These are phyloP conservation scores for Penicillium longicatenatum DNA, from an alignment of 495 filamentous ascomycete genomes.

Conservation along the genomic window DNA sequence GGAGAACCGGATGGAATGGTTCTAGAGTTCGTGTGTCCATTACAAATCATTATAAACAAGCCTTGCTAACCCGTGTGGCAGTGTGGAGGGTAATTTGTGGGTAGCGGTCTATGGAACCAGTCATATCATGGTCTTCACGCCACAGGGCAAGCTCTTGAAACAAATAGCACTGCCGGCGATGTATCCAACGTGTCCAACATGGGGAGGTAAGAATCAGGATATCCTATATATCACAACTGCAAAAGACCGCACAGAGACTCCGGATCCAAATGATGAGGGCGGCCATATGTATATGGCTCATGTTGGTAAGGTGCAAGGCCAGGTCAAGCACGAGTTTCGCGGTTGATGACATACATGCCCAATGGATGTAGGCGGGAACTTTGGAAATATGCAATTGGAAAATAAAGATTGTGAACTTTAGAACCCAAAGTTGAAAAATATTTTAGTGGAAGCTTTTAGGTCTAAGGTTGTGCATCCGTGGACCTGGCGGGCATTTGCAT, in stretches of 20 bases:
- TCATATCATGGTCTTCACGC: conserved; percentile 21
- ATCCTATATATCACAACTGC: conserved; percentile 16
- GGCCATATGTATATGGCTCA: conserved; percentile 24
- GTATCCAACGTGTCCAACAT: conserved; percentile 20
- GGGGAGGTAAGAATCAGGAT: conserved; percentile 16
- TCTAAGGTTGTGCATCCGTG: not conserved
- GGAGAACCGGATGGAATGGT: conserved; percentile 34
- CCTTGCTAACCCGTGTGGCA: conserved; percentile 6
- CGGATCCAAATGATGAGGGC: conserved; percentile 19
- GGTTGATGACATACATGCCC: conserved; percentile 5
- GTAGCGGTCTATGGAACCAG: conserved; percentile 20
- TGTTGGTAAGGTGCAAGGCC: conserved; percentile 8
- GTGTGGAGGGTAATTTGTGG: conserved; percentile 22
- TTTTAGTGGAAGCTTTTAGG: no score
- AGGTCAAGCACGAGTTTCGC: conserved; percentile 23
- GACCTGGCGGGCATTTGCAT: no score
- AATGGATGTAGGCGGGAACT: not conserved
- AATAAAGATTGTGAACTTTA: no score
- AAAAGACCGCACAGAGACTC: conserved; percentile 13
- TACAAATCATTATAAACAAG: not conserved
- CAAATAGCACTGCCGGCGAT: conserved; percentile 20
- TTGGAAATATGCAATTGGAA: no score
- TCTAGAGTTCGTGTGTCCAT: conserved; percentile 18
- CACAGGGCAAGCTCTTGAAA: conserved; percentile 16
- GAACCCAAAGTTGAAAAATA: no score